Conservation (phyloP, 768 basidiomycete genomes). For the Coprinellus aureogranulatus region DNA sequence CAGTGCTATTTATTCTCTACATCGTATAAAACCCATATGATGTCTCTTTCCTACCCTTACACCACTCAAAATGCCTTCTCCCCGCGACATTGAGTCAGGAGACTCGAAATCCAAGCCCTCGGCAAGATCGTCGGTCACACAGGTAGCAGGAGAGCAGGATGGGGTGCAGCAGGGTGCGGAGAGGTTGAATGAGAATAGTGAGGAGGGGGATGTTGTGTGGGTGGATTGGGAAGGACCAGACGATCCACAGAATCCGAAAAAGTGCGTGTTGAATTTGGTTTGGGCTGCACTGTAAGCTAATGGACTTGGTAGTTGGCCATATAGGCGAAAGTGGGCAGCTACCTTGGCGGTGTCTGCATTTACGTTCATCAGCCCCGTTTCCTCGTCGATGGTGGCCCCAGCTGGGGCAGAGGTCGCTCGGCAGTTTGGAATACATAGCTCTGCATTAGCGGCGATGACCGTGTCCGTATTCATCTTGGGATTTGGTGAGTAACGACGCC, state of each 20-base stretch:
- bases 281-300: neutral
- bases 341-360: slow-evolving; percentile 65
- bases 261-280: slow-evolving; percentile 29
- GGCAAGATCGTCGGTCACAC: no score
- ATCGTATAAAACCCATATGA: no score
- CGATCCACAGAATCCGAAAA: slow-evolving; percentile 58
- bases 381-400: slow-evolving; percentile 75
- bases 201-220: slow-evolving; percentile 25
- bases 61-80: no score
- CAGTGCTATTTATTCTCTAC: no score
- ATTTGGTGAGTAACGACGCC: slow-evolving; percentile 43
- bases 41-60: no score
- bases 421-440: slow-evolving; percentile 54
- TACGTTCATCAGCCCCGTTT: slow-evolving; percentile 66
- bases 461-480: slow-evolving; percentile 54
- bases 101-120: no score
- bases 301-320: slow-evolving; percentile 48
- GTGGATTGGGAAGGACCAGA: slow-evolving; percentile 65
- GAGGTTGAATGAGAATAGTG: neutral
- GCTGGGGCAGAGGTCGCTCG: slow-evolving; percentile 50
- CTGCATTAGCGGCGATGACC: slow-evolving; percentile 50
- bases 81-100: no score
- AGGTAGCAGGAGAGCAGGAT: no score
- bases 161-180: no score
- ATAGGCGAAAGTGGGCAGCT: slow-evolving; percentile 59